Evolutionary conservation across 2,329 filamentous ascomycete genomes (phyloP).

Genomic region (Claviceps sp.): DNA sequence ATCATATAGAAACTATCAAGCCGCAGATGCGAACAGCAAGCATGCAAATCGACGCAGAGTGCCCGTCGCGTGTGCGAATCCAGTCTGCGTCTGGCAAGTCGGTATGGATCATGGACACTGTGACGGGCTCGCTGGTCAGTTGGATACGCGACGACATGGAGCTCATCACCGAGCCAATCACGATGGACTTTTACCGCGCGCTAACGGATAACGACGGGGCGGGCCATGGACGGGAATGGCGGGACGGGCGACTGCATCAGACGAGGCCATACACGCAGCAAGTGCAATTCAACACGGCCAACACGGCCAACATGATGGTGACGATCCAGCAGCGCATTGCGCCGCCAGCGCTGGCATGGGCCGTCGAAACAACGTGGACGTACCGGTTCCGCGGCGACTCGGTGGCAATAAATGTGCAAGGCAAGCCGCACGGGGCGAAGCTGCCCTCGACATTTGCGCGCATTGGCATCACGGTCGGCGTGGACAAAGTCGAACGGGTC

Average conservation of each 20-base stretch:
- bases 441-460: constrained; percentile 46
- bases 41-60: constrained; percentile 8
- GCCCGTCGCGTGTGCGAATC: constrained; percentile 16
- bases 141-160: constrained; percentile 24
- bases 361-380: constrained; percentile 32
- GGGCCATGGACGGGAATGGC: constrained; percentile 45
- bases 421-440: constrained; percentile 31
- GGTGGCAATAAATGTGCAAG: constrained; percentile 36
- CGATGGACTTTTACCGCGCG: constrained; percentile 48
- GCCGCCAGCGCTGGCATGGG: constrained; percentile 52
- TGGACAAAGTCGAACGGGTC: constrained; percentile 23
- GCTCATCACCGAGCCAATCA: constrained; percentile 29
- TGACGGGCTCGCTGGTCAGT: constrained; percentile 27
- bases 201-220: constrained; percentile 53
- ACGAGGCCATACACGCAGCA: constrained; percentile 28
- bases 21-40: constrained; percentile 11
- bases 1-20: constrained; percentile 9
- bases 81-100: constrained; percentile 20
- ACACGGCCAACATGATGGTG: constrained; percentile 23
- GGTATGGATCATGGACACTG: constrained; percentile 30
- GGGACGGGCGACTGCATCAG: constrained; percentile 30
- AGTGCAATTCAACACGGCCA: constrained; percentile 19
- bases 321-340: constrained; percentile 40
- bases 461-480: constrained; percentile 43
- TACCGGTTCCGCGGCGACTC: constrained; percentile 40